A percentile compares a stretch with the other conserved stretches of the same genome.
Evolutionary conservation across 176 grass and related monocot genomes (phyloP).

Genomic region (Oryza punctata): DNA sequence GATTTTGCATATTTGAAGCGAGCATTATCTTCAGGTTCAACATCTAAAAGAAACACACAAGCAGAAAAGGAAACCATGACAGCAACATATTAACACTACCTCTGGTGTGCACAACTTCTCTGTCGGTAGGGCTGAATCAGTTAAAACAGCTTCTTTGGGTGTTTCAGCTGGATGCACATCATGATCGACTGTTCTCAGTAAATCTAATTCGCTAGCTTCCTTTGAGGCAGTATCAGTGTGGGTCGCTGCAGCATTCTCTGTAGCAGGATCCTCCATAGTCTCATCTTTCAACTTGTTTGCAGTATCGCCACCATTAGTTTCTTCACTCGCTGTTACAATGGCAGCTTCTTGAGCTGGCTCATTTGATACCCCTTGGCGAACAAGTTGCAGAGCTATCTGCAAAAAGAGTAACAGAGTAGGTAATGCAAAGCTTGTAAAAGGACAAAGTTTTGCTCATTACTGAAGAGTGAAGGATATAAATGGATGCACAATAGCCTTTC

Average conservation of each 20-base stretch:
- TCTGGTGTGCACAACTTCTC: slow-evolving; percentile 30
- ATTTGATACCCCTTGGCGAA: slow-evolving; percentile 71
- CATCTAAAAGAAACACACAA: background rate
- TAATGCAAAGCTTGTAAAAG: slow-evolving; percentile 27
- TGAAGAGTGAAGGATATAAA: slow-evolving; percentile 6
- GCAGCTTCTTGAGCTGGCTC: slow-evolving; percentile 44
- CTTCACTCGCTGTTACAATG: slow-evolving; percentile 35
- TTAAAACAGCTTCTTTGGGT: slow-evolving; percentile 21
- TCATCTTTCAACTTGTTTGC: slow-evolving; percentile 27
- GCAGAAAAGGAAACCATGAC: slow-evolving; percentile 1
- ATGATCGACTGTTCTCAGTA: slow-evolving; percentile 13
- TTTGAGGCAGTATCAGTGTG: slow-evolving; percentile 28
- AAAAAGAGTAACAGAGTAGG: slow-evolving; percentile 19
- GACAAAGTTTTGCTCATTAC: slow-evolving; percentile 17
- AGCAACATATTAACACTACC: slow-evolving; percentile 31
- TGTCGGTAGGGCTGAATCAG: background rate
- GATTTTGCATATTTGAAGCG: slow-evolving; percentile 17
- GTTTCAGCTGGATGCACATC: slow-evolving; percentile 30
- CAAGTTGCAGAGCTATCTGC: slow-evolving; percentile 88
- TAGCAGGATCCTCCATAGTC: slow-evolving; percentile 50
- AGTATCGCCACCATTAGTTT: slow-evolving; percentile 35
- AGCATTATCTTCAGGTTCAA: slow-evolving; percentile 28
- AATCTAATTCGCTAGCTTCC: slow-evolving; percentile 39
- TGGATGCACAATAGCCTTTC: slow-evolving; percentile 18
- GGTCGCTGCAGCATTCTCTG: slow-evolving; percentile 13